Percentiles rank a stretch among this genome's conserved stretches.
Conservation (phyloP, 495 filamentous ascomycete genomes). For the Xylaria palmicola region DNA sequence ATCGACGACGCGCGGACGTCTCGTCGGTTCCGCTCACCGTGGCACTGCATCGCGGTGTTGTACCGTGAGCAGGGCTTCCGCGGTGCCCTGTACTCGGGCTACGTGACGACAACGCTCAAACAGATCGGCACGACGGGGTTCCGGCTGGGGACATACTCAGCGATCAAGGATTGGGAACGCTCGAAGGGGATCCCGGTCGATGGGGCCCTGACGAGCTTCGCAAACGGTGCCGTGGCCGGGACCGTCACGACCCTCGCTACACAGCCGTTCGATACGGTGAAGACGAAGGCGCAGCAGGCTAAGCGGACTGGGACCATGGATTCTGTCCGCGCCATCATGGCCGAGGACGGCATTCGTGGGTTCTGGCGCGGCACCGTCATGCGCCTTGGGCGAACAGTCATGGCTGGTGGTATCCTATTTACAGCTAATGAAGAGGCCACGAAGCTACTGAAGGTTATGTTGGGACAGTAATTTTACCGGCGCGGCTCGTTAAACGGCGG, state of each 20-base stretch:
- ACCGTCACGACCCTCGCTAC: slow-evolving; percentile 60
- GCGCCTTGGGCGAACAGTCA: slow-evolving; percentile 60
- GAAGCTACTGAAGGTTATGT: slow-evolving; percentile 18
- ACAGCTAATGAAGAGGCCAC: slow-evolving; percentile 58
- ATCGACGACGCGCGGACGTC: slow-evolving; percentile 62
- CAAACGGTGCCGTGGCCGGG: slow-evolving; percentile 60
- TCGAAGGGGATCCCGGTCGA: slow-evolving; percentile 40
- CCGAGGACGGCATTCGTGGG: slow-evolving; percentile 56
- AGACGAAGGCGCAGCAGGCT: slow-evolving; percentile 62
- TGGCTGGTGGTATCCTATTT: slow-evolving; percentile 66
- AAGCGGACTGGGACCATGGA: slow-evolving; percentile 52
- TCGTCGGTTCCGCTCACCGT: slow-evolving; percentile 49
- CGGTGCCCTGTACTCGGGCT: slow-evolving; percentile 59
- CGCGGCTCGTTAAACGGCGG: background rate
- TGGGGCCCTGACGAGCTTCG: slow-evolving; percentile 45
- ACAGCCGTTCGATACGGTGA: slow-evolving; percentile 68
- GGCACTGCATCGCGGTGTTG: slow-evolving; percentile 52
- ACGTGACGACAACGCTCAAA: slow-evolving; percentile 64
- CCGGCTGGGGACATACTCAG: slow-evolving; percentile 66
- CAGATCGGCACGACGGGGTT: slow-evolving; percentile 64
- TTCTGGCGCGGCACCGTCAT: slow-evolving; percentile 70
- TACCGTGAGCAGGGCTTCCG: slow-evolving; percentile 47
- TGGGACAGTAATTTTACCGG: background rate
- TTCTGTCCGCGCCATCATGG: slow-evolving; percentile 50
- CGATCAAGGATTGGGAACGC: slow-evolving; percentile 60